phyloP scores from a whole-genome alignment of 495 filamentous ascomycete genomes.

The Hypoxylon cercidicola region DNA sequence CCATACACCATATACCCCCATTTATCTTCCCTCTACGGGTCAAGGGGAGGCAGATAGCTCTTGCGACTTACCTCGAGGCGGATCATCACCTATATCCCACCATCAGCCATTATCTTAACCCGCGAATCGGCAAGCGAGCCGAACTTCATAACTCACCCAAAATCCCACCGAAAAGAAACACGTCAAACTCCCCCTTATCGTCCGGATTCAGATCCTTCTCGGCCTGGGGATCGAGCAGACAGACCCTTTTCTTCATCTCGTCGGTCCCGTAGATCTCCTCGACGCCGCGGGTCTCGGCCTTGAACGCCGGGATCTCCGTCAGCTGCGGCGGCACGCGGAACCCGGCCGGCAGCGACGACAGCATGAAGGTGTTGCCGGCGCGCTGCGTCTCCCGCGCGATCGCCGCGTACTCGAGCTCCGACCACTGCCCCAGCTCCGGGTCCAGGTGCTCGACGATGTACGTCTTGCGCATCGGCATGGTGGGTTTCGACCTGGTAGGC shows the following conservation, averaged over 20 bases:
- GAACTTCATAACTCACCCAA: conserved; percentile 72
- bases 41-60: conserved; percentile 3
- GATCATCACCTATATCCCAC: conserved; percentile 80
- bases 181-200: conserved; percentile 84
- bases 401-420: conserved; percentile 84
- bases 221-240: conserved; percentile 88
- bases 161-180: conserved; percentile 96
- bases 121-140: no score
- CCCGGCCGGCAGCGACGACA: conserved; percentile 80
- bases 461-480: conserved; percentile 59
- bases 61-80: conserved; percentile 80
- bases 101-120: no score
- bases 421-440: conserved; percentile 94
- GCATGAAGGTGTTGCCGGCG: conserved; percentile 74
- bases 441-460: conserved; percentile 95
- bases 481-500: no score
- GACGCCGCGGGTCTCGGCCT: conserved; percentile 75
- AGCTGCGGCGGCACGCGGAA: conserved; percentile 75
- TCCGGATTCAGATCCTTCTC: conserved; percentile 80
- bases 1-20: background rate
- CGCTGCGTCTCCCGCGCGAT: conserved; percentile 83
- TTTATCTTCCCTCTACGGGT: background rate
- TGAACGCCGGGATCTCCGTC: conserved; percentile 66
- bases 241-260: conserved; percentile 71
- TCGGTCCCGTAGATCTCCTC: conserved; percentile 77